Evolutionary conservation across 2,329 filamentous ascomycete genomes (phyloP), one percentile per base, ranked within the genome.

Genomic region (Hypoxylon sp.): DNA sequence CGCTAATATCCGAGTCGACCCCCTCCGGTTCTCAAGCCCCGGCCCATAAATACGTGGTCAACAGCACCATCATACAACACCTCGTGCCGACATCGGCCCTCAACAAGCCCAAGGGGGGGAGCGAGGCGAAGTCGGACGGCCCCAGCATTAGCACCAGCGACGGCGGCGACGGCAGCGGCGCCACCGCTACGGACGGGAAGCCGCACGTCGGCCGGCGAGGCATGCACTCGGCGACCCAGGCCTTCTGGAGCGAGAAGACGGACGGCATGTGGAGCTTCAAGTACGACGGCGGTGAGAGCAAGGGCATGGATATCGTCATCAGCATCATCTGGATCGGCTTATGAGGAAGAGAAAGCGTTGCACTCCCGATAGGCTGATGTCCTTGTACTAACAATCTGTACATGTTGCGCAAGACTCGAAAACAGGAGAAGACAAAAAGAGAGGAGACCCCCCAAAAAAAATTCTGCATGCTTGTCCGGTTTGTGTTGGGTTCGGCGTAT

Each of bases 31-130:
- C 81, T 59, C 77, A 81, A 23, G 79, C 84, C 21, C 88, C 90
- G 4, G 76, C 80, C 13, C 97, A 88, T 85, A 98, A 98, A 78
- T 98, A 94, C 79, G 91, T 92, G 68, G 92, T 96, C 79, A 98
- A 97, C 83, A 96, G 91, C 81, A 98, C 94, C 66, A 97, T 98
- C 73, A 96, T 98, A 68, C 94, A 99, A 81, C 94, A 98, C 79
- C 82, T 94, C 27, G 85, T 89, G 17, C 85, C 88, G 51, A 88
- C 85, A 10, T 84, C 85, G 24, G 79, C 84, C 53, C 78, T 87
- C 47, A 88, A 85, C 77, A 86, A 85, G 76, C 73, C 84, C 60
- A 80, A 81, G 65, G 79, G 72, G 40, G 65, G 83, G 62, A 80
- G 77, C 67, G 76, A 81, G 69, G 73, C 74, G 61, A 75, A 78